A percentile compares a stretch with the other conserved stretches of the same genome.
These are phyloP conservation scores for Acrocalymma vagum DNA, from an alignment of 2,329 filamentous ascomycete genomes.

Conservation along the genomic window DNA sequence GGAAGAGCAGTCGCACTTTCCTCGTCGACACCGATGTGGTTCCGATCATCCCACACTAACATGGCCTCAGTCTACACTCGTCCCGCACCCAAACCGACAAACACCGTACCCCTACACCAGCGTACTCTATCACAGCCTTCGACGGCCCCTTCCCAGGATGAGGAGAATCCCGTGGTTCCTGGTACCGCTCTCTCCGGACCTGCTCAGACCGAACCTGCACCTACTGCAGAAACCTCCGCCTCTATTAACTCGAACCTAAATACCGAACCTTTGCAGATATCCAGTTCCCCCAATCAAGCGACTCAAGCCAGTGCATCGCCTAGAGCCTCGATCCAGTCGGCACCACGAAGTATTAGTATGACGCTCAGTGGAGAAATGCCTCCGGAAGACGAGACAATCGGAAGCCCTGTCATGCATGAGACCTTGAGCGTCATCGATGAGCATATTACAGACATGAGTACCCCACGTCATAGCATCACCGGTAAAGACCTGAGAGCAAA, in stretches of 20 bases:
- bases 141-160: constrained; percentile 18
- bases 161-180: constrained; percentile 14
- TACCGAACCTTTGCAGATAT: constrained; percentile 42
- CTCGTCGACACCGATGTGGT: not conserved
- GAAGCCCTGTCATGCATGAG: constrained; percentile 88
- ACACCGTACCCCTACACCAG: constrained; percentile 36
- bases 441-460: constrained; percentile 88
- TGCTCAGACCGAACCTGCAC: constrained; percentile 22
- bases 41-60: constrained; percentile 25
- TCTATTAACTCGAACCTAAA: constrained; percentile 23
- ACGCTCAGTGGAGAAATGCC: constrained; percentile 39
- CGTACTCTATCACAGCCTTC: constrained; percentile 38
- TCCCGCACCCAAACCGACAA: constrained; percentile 59
- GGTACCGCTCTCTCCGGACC: constrained; percentile 27
- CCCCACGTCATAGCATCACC: constrained; percentile 63
- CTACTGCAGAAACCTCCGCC: constrained; percentile 23
- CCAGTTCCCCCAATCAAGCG: constrained; percentile 15
- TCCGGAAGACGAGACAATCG: constrained; percentile 55
- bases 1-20: no score
- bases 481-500: constrained; percentile 64
- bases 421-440: constrained; percentile 96
- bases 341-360: constrained; percentile 45
- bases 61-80: constrained; percentile 67
- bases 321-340: constrained; percentile 28
- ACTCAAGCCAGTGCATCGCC: constrained; percentile 21